A percentile compares a stretch with the other conserved stretches of the same genome.
Evolutionary conservation across 78 protist species (phyloP).

Genomic region (Monosiga brevicollis): DNA sequence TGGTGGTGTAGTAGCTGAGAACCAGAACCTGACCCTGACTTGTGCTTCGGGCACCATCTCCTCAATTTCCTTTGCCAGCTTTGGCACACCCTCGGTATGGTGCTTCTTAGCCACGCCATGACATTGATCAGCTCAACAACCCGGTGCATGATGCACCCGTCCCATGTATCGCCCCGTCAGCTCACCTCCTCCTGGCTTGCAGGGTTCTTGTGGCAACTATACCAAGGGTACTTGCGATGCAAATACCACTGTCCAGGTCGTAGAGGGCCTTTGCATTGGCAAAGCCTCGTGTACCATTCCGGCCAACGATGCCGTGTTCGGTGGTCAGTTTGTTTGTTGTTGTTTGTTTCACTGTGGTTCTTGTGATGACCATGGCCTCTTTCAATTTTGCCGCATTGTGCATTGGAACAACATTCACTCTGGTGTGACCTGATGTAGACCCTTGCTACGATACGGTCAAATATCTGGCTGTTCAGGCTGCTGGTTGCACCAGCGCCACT

Average conservation of each 20-base stretch:
- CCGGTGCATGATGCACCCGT: too few relatives aligned
- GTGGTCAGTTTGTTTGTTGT: slow-evolving; percentile 1
- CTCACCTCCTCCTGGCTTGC: too few relatives aligned
- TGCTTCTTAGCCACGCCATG: too few relatives aligned
- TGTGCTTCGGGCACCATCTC: not conserved
- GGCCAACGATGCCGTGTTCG: slow-evolving; percentile 6
- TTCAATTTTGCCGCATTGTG: too few relatives aligned
- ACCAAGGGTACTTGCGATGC: not conserved
- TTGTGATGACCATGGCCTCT: too few relatives aligned
- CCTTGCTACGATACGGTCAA: not conserved
- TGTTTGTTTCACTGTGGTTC: not conserved
- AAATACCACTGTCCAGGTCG: not conserved
- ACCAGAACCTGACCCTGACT: not conserved
- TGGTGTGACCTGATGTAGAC: too few relatives aligned
- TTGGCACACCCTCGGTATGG: not conserved
- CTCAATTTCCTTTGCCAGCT: not conserved
- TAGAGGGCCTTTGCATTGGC: not conserved
- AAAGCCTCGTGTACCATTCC: not conserved
- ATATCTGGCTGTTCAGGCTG: not conserved
- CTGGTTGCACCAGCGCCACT: not conserved
- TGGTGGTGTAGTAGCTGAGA: not conserved
- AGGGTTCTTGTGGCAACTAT: not conserved
- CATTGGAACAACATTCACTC: too few relatives aligned
- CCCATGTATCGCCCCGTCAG: too few relatives aligned
- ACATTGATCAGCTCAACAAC: too few relatives aligned